A percentile compares a stretch with the other conserved stretches of the same genome.
These are phyloP conservation scores for Diversispora eburnea DNA, from an alignment of 192 early-diverging fungal species.

Conservation along the genomic window DNA sequence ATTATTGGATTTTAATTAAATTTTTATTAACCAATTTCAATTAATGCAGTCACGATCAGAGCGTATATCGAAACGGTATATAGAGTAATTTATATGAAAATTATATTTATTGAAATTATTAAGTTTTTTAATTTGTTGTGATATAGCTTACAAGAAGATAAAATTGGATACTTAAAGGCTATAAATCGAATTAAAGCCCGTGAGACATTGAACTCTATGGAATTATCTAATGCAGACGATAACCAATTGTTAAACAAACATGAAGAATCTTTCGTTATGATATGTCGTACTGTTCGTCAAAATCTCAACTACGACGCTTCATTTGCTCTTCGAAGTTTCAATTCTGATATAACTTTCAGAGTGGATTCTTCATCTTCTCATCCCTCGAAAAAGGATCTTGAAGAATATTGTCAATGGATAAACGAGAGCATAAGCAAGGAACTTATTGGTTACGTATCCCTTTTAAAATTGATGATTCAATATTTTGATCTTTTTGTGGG, in stretches of 20 bases:
- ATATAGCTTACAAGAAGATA: conserved; percentile 6
- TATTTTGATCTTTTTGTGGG: conserved; percentile 13
- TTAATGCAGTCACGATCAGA: not conserved
- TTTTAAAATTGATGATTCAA: conserved; percentile 13
- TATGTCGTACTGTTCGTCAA: not conserved
- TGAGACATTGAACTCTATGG: not conserved
- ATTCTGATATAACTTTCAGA: not conserved
- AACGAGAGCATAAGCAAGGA: not conserved
- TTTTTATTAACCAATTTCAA: not conserved
- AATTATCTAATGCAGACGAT: not conserved
- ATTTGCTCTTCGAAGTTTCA: not conserved
- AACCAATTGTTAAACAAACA: not conserved
- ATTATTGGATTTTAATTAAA: not conserved
- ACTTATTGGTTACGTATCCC: not conserved
- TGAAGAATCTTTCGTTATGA: conserved; percentile 4
- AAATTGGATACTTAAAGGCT: not conserved
- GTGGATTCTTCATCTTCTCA: not conserved
- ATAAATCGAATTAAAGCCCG: not conserved
- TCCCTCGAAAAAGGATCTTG: not conserved
- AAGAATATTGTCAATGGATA: conserved; percentile 3
- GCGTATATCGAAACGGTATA: not conserved
- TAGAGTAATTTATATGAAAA: not conserved
- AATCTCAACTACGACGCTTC: not conserved
- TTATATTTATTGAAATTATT: not conserved
- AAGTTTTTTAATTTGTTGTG: not conserved